phyloP scores from a whole-genome alignment of 257 asterid genomes.

The Nicotiana noctiflora region DNA sequence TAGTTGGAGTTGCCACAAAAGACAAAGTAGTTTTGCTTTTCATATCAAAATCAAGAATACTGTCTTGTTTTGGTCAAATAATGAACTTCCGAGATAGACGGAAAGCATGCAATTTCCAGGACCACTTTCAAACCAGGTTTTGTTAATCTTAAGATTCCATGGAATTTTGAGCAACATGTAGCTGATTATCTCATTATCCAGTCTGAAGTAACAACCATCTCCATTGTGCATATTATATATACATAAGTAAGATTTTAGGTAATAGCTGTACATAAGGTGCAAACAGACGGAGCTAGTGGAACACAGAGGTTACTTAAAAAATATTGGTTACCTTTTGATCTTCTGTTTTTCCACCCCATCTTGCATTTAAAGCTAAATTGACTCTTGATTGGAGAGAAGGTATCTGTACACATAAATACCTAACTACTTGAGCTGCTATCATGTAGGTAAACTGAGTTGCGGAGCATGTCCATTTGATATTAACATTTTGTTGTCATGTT shows the following conservation, averaged over 20 bases:
- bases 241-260: neutral
- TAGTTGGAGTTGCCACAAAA: neutral
- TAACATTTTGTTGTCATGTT: neutral
- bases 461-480: neutral
- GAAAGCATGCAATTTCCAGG: neutral
- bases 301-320: neutral
- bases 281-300: neutral
- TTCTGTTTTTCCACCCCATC: neutral
- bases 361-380: neutral
- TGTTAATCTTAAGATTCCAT: neutral
- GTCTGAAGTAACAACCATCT: neutral
- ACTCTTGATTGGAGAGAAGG: neutral
- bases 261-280: neutral
- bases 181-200: neutral
- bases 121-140: neutral
- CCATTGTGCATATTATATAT: neutral
- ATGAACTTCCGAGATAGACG: neutral
- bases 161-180: neutral
- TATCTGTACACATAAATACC: neutral
- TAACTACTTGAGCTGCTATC: neutral
- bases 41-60: neutral
- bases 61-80: neutral
- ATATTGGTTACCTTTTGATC: neutral
- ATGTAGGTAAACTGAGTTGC: neutral
- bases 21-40: neutral